These are phyloP conservation scores for Ambrosia trifida DNA, from an alignment of 129 eudicot species.

Conservation along the genomic window DNA sequence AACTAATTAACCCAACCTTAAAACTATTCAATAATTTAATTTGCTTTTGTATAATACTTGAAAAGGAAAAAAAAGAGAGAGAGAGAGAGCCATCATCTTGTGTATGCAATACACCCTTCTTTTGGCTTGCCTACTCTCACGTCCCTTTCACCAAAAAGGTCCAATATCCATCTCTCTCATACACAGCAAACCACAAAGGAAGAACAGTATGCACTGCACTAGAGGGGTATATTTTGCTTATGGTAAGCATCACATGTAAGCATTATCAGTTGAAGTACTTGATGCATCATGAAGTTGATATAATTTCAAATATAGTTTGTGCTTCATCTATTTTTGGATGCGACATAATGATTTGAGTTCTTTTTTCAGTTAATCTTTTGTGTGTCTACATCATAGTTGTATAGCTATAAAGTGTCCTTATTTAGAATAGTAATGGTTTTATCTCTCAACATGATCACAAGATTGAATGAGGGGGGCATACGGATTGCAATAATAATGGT, in stretches of 20 bases:
- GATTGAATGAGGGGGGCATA: too few species aligned
- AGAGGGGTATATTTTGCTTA: not conserved
- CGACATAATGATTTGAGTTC: not conserved
- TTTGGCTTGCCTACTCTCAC: constrained; percentile 31
- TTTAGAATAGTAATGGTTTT: too few species aligned
- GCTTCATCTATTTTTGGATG: not conserved
- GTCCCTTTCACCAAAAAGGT: constrained; percentile 43
- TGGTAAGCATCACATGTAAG: constrained; percentile 16
- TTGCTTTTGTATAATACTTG: too few species aligned
- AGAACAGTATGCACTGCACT: not conserved
- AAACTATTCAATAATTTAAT: too few species aligned
- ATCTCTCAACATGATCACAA: too few species aligned
- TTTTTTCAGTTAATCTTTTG: not conserved
- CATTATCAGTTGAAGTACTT: constrained; percentile 2
- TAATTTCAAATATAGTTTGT: not conserved
- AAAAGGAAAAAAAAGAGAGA: too few species aligned
- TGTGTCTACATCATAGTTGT: not conserved
- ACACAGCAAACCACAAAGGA: constrained; percentile 12
- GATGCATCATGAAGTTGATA: constrained; percentile 3
- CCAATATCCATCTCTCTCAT: constrained; percentile 17
- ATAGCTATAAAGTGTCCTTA: not conserved
- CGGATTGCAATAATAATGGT: too few species aligned
- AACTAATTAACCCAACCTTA: too few species aligned
- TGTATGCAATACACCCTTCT: constrained; percentile 23
- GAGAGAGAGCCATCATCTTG: too few species aligned